These are phyloP conservation scores for Cajanus cajan DNA, from an alignment of 306 rosid genomes.

Conservation along the genomic window DNA sequence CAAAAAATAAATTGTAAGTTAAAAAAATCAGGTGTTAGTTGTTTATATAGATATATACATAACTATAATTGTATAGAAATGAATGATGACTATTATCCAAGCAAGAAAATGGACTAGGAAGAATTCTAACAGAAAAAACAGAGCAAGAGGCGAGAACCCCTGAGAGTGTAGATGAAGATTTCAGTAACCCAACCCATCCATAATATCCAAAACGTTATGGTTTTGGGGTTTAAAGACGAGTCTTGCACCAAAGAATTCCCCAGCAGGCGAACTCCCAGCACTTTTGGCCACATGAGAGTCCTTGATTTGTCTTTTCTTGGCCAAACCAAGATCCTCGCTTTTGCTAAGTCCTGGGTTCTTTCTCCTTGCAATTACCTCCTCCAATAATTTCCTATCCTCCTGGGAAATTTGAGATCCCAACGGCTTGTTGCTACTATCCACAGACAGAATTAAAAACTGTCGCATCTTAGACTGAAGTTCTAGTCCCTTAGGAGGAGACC, in stretches of 20 bases:
- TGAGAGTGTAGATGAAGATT: background rate
- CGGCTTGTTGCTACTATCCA: constrained; percentile 27
- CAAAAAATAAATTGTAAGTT: background rate
- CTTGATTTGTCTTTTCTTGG: constrained; percentile 34
- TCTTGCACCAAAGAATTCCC: constrained; percentile 31
- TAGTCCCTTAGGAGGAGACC: constrained; percentile 62
- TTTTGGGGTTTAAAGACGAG: constrained; percentile 18
- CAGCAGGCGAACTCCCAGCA: constrained; percentile 58
- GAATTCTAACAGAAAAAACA: background rate
- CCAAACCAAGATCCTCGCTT: constrained; percentile 54
- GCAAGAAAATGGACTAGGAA: background rate
- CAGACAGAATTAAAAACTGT: constrained; percentile 35
- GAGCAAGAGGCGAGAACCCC: background rate
- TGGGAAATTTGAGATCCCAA: constrained; percentile 42
- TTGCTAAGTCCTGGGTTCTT: constrained; percentile 56
- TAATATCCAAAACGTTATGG: constrained; percentile 48
- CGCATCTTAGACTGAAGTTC: constrained; percentile 64
- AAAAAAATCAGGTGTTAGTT: background rate
- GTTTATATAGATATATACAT: constrained; percentile 22
- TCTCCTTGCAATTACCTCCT: constrained; percentile 52
- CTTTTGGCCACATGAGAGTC: constrained; percentile 49
- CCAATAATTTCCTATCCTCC: constrained; percentile 58
- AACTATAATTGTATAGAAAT: background rate
- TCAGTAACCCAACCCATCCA: constrained; percentile 54
- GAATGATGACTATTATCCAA: constrained; percentile 8